Evolutionary conservation across 2,329 filamentous ascomycete genomes (phyloP).

Genomic region (Neurospora crassa): DNA sequence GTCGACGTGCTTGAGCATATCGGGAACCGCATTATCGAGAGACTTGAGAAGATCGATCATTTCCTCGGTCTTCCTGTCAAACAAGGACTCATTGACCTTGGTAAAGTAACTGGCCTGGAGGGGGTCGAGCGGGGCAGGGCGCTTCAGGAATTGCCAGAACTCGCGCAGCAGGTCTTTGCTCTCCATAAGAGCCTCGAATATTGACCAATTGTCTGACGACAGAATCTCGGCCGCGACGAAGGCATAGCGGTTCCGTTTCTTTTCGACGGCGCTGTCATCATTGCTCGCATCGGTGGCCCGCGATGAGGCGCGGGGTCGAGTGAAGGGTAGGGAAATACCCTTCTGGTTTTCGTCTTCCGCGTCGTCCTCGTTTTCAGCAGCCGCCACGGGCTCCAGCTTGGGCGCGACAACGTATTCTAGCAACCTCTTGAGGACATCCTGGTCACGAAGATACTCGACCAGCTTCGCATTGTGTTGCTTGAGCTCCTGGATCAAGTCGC

Average conservation of each 20-base stretch:
- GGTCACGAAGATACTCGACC: conserved; percentile 88
- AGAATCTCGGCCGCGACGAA: conserved; percentile 89
- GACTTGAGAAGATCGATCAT: conserved; percentile 88
- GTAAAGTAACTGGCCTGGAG: conserved; percentile 97
- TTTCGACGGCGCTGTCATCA: conserved; percentile 70
- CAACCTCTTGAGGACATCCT: conserved; percentile 72
- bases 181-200: conserved; percentile 84
- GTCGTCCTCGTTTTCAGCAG: conserved; percentile 40
- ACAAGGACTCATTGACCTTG: conserved; percentile 94
- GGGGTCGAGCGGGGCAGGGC: conserved; percentile 77
- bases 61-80: conserved; percentile 96
- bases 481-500: conserved; percentile 91
- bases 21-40: conserved; percentile 68
- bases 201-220: conserved; percentile 93
- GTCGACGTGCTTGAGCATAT: conserved; percentile 88
- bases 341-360: conserved; percentile 41
- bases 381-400: conserved; percentile 48
- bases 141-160: conserved; percentile 87
- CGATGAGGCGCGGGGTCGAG: conserved; percentile 44
- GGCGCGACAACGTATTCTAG: conserved; percentile 88
- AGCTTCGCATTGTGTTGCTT: conserved; percentile 98
- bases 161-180: conserved; percentile 67
- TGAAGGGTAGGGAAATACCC: conserved; percentile 35
- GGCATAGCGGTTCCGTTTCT: conserved; percentile 85
- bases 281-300: conserved; percentile 36